Evolutionary conservation across 2,329 filamentous ascomycete species (phyloP).

Genomic region (Diaporthe citrichinensis): DNA sequence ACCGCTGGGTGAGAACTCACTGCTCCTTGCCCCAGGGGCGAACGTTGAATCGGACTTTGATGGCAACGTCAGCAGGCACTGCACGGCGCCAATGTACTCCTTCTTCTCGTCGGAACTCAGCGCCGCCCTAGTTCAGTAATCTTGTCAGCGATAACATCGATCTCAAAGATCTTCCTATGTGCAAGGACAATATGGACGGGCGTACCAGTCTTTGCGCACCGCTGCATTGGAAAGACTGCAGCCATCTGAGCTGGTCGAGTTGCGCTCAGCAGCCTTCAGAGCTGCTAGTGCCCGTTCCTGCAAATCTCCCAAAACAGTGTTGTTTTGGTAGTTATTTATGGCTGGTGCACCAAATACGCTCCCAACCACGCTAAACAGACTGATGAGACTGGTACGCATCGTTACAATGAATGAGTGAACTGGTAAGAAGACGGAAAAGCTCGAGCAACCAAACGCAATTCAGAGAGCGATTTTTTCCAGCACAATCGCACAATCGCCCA

Average conservation of each 20-base stretch:
- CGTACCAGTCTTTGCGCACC: slow-evolving; percentile 24
- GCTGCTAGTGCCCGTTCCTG: not conserved
- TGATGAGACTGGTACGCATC: not conserved
- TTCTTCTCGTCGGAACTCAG: not conserved
- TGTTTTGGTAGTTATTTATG: not conserved
- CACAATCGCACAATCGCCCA: not conserved
- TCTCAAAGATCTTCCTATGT: no score
- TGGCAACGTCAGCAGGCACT: not conserved
- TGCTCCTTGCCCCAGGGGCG: slow-evolving; percentile 3
- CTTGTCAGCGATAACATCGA: not conserved
- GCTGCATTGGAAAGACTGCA: slow-evolving; percentile 8
- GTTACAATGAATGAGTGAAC: no score
- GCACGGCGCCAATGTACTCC: slow-evolving; percentile 13
- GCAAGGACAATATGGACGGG: no score
- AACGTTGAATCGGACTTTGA: slow-evolving; percentile 9
- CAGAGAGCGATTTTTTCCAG: not conserved
- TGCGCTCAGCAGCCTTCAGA: slow-evolving; percentile 1
- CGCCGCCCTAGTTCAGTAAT: not conserved
- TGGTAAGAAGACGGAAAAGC: no score
- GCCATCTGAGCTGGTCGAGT: not conserved
- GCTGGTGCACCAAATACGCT: not conserved
- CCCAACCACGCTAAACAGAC: not conserved
- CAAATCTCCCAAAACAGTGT: not conserved
- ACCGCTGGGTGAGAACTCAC: not conserved
- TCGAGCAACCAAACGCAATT: not conserved